These are phyloP conservation scores for Geosmithia morbida DNA, from an alignment of 2,329 filamentous ascomycete species.

Conservation along the genomic window DNA sequence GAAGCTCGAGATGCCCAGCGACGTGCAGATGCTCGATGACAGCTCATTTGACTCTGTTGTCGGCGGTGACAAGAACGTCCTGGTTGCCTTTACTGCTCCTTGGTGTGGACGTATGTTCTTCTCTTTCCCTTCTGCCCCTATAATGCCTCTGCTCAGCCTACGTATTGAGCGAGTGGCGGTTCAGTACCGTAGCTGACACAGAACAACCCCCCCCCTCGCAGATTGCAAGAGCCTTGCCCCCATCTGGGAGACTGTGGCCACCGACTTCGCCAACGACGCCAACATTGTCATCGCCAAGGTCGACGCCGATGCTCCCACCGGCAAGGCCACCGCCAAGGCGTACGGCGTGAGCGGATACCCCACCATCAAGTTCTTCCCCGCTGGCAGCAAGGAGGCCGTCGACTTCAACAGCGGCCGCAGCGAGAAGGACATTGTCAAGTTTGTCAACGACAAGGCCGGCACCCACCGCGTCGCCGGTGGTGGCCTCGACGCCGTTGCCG, in stretches of 20 bases:
- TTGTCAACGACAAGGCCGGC: constrained; percentile 78
- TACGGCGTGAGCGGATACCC: constrained; percentile 79
- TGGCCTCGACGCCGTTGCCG: constrained; percentile 61
- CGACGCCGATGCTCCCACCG: constrained; percentile 77
- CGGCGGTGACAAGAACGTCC: constrained; percentile 74
- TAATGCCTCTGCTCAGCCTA: background rate
- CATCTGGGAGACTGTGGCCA: constrained; percentile 74
- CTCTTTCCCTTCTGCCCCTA: background rate
- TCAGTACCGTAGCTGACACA: background rate
- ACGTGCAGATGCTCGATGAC: constrained; percentile 70
- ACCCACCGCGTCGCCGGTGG: constrained; percentile 76
- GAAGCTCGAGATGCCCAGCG: constrained; percentile 58
- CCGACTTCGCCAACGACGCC: constrained; percentile 64
- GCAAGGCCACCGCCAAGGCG: constrained; percentile 61
- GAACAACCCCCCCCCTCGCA: constrained; percentile 25
- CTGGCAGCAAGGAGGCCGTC: constrained; percentile 59
- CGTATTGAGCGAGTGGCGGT: background rate
- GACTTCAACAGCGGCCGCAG: constrained; percentile 62
- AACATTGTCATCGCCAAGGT: constrained; percentile 85
- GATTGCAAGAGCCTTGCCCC: constrained; percentile 96
- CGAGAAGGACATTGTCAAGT: constrained; percentile 64
- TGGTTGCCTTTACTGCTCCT: constrained; percentile 94
- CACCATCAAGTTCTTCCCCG: constrained; percentile 95
- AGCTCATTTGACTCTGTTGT: constrained; percentile 61
- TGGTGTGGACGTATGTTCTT: constrained; percentile 87